Percentiles rank a stretch among this genome's conserved stretches.
These are phyloP conservation scores for Suillus decipiens DNA, from an alignment of 768 basidiomycete genomes.

Conservation along the genomic window DNA sequence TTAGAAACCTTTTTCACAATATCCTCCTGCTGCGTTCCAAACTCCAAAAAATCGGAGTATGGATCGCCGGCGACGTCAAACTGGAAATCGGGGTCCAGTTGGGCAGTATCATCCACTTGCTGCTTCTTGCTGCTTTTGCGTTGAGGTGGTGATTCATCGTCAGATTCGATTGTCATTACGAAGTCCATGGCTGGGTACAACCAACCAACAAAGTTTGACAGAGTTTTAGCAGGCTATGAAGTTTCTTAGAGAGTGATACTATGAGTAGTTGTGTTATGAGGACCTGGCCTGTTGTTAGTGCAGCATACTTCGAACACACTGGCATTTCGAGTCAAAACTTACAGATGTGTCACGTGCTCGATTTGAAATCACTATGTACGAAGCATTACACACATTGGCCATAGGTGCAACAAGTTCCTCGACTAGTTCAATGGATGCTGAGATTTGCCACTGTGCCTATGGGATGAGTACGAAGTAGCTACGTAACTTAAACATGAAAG, in stretches of 20 bases:
- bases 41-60: slow-evolving; percentile 55
- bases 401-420: neutral
- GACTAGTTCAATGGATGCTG: neutral
- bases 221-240: neutral
- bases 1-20: slow-evolving; percentile 62
- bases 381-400: neutral
- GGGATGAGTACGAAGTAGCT: slow-evolving; percentile 1
- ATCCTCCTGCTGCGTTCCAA: slow-evolving; percentile 46
- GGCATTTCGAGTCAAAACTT: neutral
- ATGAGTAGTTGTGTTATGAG: neutral
- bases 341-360: neutral
- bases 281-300: neutral
- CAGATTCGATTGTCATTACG: slow-evolving; percentile 84
- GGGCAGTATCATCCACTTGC: slow-evolving; percentile 51
- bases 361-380: neutral
- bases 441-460: slow-evolving; percentile 1
- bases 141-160: slow-evolving; percentile 53
- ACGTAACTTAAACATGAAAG: slow-evolving; percentile 1
- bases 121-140: slow-evolving; percentile 24
- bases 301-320: neutral
- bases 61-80: slow-evolving; percentile 81
- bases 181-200: slow-evolving; percentile 49
- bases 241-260: neutral
- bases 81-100: slow-evolving; percentile 78
- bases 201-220: neutral